Conservation (phyloP, 345 rosid species). For the Turritis glabra region DNA sequence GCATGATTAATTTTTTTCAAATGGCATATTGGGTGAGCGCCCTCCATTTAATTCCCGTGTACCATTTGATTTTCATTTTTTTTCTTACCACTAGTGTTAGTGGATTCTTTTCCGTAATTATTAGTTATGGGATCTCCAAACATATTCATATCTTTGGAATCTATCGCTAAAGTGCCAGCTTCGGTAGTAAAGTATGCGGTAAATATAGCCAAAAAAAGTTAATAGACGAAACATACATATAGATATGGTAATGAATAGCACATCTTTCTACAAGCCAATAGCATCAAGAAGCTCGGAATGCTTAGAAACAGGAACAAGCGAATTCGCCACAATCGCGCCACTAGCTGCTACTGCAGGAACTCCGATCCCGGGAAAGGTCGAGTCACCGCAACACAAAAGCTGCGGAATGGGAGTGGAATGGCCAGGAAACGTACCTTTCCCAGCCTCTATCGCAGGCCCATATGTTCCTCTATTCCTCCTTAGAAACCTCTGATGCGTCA, state of each 20-base stretch:
- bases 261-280: constrained; percentile 54
- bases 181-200: background rate
- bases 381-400: constrained; percentile 86
- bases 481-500: constrained; percentile 81
- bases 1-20: no score
- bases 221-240: background rate
- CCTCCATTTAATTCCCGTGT: no score
- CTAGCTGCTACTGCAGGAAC: constrained; percentile 96
- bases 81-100: no score
- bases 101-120: no score
- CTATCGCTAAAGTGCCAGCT: background rate
- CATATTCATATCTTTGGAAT: no score
- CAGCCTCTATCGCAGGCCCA: constrained; percentile 87
- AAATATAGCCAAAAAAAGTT: no score
- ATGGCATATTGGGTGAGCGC: no score
- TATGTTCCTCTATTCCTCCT: constrained; percentile 82
- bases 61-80: no score
- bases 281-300: constrained; percentile 92
- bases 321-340: constrained; percentile 91
- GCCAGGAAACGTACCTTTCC: constrained; percentile 75
- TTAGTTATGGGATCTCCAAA: no score
- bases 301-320: constrained; percentile 70
- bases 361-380: constrained; percentile 92
- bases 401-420: constrained; percentile 80
- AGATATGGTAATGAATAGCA: constrained; percentile 3